Evolutionary conservation across 257 asterid genomes (phyloP), one percentile per base, ranked within the genome.

Genomic region (Scutellaria baicalensis): DNA sequence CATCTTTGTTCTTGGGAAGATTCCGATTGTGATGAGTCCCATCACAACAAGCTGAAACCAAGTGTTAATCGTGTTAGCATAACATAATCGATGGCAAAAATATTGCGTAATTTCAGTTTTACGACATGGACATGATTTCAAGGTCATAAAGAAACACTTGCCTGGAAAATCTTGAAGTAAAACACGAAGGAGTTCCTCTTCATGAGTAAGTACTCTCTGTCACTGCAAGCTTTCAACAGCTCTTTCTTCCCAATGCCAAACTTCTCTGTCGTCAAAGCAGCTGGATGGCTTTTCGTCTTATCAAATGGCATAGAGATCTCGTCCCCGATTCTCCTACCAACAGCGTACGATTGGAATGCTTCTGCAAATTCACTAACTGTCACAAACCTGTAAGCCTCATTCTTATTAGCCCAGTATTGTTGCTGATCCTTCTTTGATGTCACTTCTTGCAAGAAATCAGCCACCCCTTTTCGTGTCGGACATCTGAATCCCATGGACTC

Each of bases 391-490:
- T 86, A 86, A 7, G 95, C 83, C 74, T 82, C 84, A 48, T 83
- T 83, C 50, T 48, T 75, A 4, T 52, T 58, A 10, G 77, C 76
- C 95, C 93, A 88, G 69, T 88, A 88, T 59, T 88, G 95, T 56
- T 73, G 61, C 45, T 88, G 95, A 47, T 88, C 95, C 72, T 88
- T 88, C 85, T 78, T 84, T 9, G 95, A 88, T 0, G 95, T 88
- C 55, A 88, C 93, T 71, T 87, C 93, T 79, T 87, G 93, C 82
- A 87, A 69, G 85, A 84, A 87, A 77, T 84, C 93, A 6, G 93
- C 93, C 5, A 79, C 89, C 31, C 87, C 93, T 66, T 87, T 84
- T 16, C 93, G 33, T 63, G 6, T 58, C 78, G 90, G 93, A 74
- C 90, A 87, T 81, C 74, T 77, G 81, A 87, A 87, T 1, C 90